These are phyloP conservation scores for Lactifluus subvellereus DNA, from an alignment of 768 basidiomycete genomes.

Conservation along the genomic window DNA sequence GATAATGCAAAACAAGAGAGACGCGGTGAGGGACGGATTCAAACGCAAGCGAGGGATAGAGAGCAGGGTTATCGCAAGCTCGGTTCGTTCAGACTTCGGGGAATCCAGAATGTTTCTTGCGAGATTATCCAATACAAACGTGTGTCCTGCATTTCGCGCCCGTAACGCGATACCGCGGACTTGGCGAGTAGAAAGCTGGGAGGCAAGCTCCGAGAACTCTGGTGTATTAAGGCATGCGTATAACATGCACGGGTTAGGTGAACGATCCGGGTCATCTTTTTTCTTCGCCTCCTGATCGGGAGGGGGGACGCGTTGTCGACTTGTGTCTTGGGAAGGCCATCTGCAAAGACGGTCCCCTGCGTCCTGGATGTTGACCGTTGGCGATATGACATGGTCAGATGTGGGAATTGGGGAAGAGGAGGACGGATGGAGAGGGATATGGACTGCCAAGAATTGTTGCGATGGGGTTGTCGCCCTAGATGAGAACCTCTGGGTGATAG, in stretches of 20 bases:
- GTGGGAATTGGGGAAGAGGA: background rate
- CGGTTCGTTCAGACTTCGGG: conserved; percentile 3
- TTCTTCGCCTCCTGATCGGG: conserved; percentile 3
- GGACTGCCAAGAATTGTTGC: conserved; percentile 1
- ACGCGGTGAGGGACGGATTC: conserved; percentile 4
- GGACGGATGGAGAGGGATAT: background rate
- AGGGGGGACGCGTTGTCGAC: background rate
- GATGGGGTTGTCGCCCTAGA: conserved; percentile 10
- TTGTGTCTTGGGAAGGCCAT: background rate
- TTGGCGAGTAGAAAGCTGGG: conserved; percentile 22
- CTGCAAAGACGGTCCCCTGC: background rate
- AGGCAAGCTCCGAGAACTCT: conserved; percentile 12
- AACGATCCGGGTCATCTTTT: background rate
- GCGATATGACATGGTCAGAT: background rate
- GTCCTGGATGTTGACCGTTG: background rate
- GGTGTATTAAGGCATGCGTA: conserved; percentile 4
- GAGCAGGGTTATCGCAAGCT: conserved; percentile 10
- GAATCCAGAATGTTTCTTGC: conserved; percentile 37
- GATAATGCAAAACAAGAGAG: conserved; percentile 3
- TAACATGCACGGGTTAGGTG: background rate
- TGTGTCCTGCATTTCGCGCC: conserved; percentile 31
- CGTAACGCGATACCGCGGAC: conserved; percentile 30
- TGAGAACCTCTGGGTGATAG: conserved; percentile 5
- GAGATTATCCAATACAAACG: conserved; percentile 36
- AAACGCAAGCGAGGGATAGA: conserved; percentile 7